Base-by-base conservation (phyloP, 345 rosid species). In the Chamaenerion angustifolium region DNA sequence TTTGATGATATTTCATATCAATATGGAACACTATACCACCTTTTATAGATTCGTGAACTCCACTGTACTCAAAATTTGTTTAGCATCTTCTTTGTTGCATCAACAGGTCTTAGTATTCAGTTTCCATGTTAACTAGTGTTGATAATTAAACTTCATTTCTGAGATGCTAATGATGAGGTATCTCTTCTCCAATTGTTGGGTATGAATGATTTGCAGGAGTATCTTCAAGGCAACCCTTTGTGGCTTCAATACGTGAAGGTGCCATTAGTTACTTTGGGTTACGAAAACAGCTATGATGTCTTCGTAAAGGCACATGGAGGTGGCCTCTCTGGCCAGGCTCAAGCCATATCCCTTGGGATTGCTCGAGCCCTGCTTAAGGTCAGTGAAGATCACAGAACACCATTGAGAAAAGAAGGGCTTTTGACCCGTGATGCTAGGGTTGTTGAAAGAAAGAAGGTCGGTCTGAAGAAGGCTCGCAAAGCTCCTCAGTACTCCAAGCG, bases 241-340 rank as follows among this genome's bases (percentile, higher is more conserved):
- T 90, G 98, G 96, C 74, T 90, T 57, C 95, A 86, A 40, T 81
- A 86, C 59, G 69, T 90, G 40, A 90, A 86, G 64, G 75, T 73
- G 37, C 98, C 98, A 2, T 54, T 86, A 69, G 73, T 69, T 52
- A 73, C 85, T 41, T 54, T 90, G 16, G 93, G 98, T n/a, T 86
- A 90, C 41, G 98, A 86, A 61, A 75, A 52, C 41, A 81, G 81
- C 68, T 90, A 81, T n/a, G 95, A 90, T 11, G 83, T 90, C 17
- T 83, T 90, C 56, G 93, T 86, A 10, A 90, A 90, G 72, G 96
- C 94, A 11, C 95, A 81, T 49, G 98, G 96, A 2, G 96, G 96
- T 0, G 96, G 96, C 42, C 96, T 90, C 23, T 75, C 93, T 7
- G 98, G 98, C 63, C 96, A 90, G 70, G 96, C 96, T 52, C 98